Base-by-base conservation (phyloP, 495 filamentous ascomycete species). In the Pseudomonodictys pantanalensis region DNA sequence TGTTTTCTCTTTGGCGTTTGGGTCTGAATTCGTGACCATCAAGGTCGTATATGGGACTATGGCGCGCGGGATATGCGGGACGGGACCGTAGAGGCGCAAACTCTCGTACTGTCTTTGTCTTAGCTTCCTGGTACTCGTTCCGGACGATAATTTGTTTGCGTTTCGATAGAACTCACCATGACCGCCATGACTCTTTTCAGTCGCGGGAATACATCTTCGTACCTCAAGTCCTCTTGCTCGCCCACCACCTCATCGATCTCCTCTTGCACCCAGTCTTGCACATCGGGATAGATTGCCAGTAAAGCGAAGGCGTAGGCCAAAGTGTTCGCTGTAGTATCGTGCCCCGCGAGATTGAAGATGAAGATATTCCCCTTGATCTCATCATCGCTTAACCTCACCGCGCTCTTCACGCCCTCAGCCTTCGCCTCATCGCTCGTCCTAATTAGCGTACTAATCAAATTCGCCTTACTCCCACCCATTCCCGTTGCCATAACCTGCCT, bases 281-380 rank as follows among this genome's bases (percentile, higher is more conserved):
- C 44, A 6, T 65, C 62, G 7, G 47, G 47, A 47, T 62, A 45
- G 26, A 32, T 22, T 2, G 62, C 62, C 2, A 68, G 26, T n/a
- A 65, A 30, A 10, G 45, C 23, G 33, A 68, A 44, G 5, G 58
- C 48, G 28, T 46, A 66, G 9, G 63, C 55, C n/a, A 69, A 43
- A 20, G 63, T 64, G 35, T 66, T 66, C 28, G 67, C 67, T 6
- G 67, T 69, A 1, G 67, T 66, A 43, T 69, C 63, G 35, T 66
- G 60, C 2, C 67, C 67, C 9, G 67, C 67, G 11, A 69, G 22
- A 26, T 61, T 62, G 45, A 66, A 66, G 22, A 69, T 58, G 52
- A 69, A 69, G 3, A 69, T 29, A 30, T 66, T 68, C 2, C 66
- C 66, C n/a, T 56, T 62, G 38, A 68, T 62, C 52, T 65, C 66